phyloP scores from a whole-genome alignment of 139 green algal genomes.

The Coelastrella sp. region DNA sequence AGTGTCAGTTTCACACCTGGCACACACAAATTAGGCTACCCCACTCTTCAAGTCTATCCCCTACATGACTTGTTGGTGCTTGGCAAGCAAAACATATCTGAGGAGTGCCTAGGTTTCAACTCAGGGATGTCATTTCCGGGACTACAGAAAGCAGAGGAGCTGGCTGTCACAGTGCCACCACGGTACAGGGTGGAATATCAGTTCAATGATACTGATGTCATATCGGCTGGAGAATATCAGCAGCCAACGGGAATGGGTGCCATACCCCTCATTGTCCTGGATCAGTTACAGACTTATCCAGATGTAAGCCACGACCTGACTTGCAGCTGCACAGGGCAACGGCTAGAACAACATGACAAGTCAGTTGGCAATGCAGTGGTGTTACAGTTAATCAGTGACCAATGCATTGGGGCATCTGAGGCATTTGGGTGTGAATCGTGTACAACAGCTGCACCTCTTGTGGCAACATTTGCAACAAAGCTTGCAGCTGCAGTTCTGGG shows the following conservation, averaged over 20 bases:
- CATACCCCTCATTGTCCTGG: conserved; percentile 8
- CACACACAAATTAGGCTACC: background rate
- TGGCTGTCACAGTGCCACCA: background rate
- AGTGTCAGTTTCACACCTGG: conserved; percentile 13
- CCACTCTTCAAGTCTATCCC: conserved; percentile 31
- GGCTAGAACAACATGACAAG: background rate
- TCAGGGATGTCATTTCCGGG: background rate
- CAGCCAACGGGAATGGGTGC: background rate
- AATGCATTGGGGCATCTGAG: too few species aligned
- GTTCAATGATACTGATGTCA: background rate
- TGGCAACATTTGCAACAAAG: too few species aligned
- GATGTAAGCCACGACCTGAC: conserved; percentile 11
- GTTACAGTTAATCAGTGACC: too few species aligned
- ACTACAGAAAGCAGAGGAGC: background rate
- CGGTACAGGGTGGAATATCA: conserved; percentile 24
- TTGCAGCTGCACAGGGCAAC: background rate
- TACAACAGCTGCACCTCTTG: too few species aligned
- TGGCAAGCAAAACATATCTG: background rate
- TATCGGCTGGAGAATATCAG: conserved; percentile 3
- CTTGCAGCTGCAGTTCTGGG: background rate
- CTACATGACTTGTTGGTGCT: background rate
- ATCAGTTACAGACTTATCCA: background rate
- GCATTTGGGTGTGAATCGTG: too few species aligned
- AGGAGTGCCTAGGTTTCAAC: background rate
- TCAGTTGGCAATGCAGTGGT: too few species aligned